These are phyloP conservation scores for Arabidopsis thaliana DNA, from an alignment of 345 rosid genomes.

Conservation along the genomic window DNA sequence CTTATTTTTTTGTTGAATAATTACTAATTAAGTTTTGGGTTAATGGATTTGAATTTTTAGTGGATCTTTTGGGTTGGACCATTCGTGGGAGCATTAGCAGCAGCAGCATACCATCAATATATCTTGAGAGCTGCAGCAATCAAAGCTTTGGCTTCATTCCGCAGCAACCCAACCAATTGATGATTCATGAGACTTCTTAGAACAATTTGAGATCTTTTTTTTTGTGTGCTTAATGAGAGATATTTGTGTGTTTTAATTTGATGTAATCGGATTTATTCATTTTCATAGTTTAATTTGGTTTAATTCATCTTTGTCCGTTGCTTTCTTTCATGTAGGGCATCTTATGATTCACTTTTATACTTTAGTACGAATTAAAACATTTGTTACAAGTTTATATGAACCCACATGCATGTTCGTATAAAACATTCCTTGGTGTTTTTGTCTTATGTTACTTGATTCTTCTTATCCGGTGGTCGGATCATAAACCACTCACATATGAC, in stretches of 20 bases:
- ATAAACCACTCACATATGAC: not conserved
- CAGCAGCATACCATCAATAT: constrained; percentile 48
- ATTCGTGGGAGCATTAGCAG: constrained; percentile 44
- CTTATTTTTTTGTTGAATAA: not conserved
- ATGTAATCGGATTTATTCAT: not conserved
- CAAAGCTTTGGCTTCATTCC: constrained; percentile 52
- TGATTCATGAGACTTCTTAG: constrained; percentile 10
- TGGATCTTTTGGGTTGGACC: constrained; percentile 57
- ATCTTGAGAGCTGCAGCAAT: constrained; percentile 45
- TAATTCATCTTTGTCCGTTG: constrained; percentile 1
- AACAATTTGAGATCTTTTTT: not conserved
- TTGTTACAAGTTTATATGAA: not conserved
- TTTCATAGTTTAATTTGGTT: constrained; percentile 8
- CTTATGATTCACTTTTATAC: not conserved
- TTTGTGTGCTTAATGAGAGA: constrained; percentile 8
- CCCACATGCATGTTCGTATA: not conserved
- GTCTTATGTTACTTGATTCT: constrained; percentile 1
- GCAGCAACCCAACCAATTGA: constrained; percentile 38
- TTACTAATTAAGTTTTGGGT: not conserved
- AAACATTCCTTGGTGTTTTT: not conserved
- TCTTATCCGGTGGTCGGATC: constrained; percentile 2
- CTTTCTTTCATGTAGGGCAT: not conserved
- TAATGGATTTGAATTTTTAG: constrained; percentile 13
- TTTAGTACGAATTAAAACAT: not conserved
- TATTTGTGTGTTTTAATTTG: not conserved